Evolutionary conservation across 2,329 filamentous ascomycete species (phyloP).

Genomic region (Boeremia lycopersici): DNA sequence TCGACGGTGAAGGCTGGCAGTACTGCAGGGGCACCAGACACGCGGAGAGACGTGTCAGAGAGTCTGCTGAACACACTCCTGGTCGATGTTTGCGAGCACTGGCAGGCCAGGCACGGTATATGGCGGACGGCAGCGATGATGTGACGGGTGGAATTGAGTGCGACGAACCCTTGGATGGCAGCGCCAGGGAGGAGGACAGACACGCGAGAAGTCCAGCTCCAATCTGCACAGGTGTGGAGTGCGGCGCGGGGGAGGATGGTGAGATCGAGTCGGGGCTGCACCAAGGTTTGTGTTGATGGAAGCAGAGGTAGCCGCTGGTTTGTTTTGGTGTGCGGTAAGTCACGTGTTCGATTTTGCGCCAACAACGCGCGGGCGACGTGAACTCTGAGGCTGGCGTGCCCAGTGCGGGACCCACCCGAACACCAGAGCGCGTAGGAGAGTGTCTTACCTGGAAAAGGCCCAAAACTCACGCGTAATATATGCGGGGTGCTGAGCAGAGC

Average conservation of each 20-base stretch:
- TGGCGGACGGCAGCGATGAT: slow-evolving; percentile 40
- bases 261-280: slow-evolving; percentile 32
- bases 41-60: slow-evolving; percentile 22
- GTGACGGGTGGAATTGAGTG: slow-evolving; percentile 34
- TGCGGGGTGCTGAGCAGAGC: slow-evolving; percentile 12
- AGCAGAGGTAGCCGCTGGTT: slow-evolving; percentile 38
- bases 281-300: slow-evolving; percentile 46
- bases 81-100: slow-evolving; percentile 35
- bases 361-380: slow-evolving; percentile 36
- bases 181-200: slow-evolving; percentile 32
- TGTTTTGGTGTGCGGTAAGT: slow-evolving; percentile 41
- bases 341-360: slow-evolving; percentile 23
- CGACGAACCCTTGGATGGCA: slow-evolving; percentile 39
- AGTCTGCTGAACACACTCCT: slow-evolving; percentile 31
- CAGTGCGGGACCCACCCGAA: slow-evolving; percentile 32
- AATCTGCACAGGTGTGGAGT: slow-evolving; percentile 33
- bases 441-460: slow-evolving; percentile 18
- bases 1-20: slow-evolving; percentile 30
- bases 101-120: slow-evolving; percentile 41
- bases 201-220: slow-evolving; percentile 43
- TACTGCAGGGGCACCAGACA: slow-evolving; percentile 29
- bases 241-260: slow-evolving; percentile 19
- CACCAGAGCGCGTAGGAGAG: slow-evolving; percentile 36
- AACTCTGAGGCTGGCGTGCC: slow-evolving; percentile 39
- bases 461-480: slow-evolving; percentile 32